Evolutionary conservation across 1,284 basidiomycete species (phyloP), one percentile per base, ranked within the genome.

Genomic region (Erythrobasidium hasegawianum): DNA sequence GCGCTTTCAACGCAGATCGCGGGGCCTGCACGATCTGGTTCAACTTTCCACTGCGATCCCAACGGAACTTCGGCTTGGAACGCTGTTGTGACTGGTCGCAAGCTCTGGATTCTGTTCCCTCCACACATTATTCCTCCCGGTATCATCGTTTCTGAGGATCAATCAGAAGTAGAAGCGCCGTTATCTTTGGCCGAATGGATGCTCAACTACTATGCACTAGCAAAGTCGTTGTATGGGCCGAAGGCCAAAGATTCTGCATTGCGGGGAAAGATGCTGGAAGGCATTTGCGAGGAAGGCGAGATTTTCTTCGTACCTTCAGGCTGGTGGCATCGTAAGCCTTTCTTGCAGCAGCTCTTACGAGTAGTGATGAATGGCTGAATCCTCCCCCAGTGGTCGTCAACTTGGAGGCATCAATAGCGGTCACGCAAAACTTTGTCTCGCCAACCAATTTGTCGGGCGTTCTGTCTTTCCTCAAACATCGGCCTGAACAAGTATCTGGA

Each of bases 371-470:
- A 1, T 2, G 11, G 27, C 61, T 33, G 74, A 74, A 52, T 65
- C 73, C 62, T 26, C 49, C 39, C 53, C 4, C 54, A 74, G 71
- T 76, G 54, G 76, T 76, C 27, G 69, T 77, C 50, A 76, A 77
- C 58, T 69, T 77, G 29, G 72, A 74, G 29, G 69, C 73, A 13
- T 73, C 75, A 3, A 76, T 80, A 8, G 79, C 79, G 1, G 72
- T 80, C 40, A 80, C 79, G 7, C 79, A 80, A 68, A 80, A 80
- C 72, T 80, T 79, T 72, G 78, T 80, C 26, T 79, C 78, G 2
- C 71, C 72, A 5, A 67, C 72, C n/a, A 79, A 80, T 68, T 71
- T 80, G 20, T 71, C 73, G 1, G 68, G 72, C 24, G 78, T 80
- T 39, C 72, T 80, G 14, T 71, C 73, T 50, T 80, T 80, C 68